A percentile compares a stretch with the other conserved stretches of the same genome.
phyloP scores from a whole-genome alignment of 2,329 filamentous ascomycete genomes.

The Didymella pinodella region DNA sequence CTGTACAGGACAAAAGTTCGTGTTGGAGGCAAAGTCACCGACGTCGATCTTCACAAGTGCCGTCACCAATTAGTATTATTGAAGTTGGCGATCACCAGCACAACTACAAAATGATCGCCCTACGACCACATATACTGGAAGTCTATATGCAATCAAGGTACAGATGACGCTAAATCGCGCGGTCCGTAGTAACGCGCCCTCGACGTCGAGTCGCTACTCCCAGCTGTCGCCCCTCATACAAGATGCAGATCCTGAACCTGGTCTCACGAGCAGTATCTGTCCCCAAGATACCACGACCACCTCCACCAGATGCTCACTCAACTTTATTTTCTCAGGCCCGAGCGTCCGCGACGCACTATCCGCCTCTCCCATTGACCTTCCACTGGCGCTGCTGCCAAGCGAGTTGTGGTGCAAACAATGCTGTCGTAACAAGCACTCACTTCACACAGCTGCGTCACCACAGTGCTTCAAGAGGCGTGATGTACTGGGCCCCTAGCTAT shows the following conservation, averaged over 20 bases:
- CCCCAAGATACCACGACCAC: not conserved
- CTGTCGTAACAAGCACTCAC: not conserved
- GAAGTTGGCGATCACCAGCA: not conserved
- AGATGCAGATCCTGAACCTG: not conserved
- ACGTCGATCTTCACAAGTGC: not conserved
- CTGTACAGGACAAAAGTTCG: too few relatives aligned
- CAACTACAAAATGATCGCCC: not conserved
- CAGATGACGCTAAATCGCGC: not conserved
- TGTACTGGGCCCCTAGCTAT: not conserved
- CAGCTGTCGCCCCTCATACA: not conserved
- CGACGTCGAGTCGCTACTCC: not conserved
- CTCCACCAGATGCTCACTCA: not conserved
- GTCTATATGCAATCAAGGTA: not conserved
- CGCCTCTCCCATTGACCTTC: not conserved
- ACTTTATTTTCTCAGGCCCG: not conserved
- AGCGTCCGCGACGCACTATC: not conserved
- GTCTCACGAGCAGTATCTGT: not conserved
- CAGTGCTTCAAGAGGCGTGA: not conserved
- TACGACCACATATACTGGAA: not conserved
- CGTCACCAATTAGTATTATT: not conserved
- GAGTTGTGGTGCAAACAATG: not conserved
- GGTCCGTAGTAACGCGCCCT: not conserved
- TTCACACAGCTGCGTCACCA: not conserved
- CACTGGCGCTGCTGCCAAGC: slow-evolving; percentile 3
- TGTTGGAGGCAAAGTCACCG: not conserved